phyloP scores from a whole-genome alignment of 2,329 filamentous ascomycete species.

The Talaromyces sp. region DNA sequence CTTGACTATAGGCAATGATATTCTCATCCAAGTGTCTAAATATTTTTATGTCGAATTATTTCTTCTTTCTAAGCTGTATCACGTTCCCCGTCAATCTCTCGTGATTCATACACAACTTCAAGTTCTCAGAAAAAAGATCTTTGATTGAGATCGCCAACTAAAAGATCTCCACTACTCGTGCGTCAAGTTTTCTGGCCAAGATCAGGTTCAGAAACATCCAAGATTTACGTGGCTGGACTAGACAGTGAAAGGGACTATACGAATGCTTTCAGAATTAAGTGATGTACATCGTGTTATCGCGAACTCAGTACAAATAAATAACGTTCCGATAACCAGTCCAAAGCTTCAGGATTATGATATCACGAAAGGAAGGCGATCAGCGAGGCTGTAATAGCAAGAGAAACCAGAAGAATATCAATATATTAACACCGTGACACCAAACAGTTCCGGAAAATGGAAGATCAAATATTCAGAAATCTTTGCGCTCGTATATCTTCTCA shows the following conservation, averaged over 20 bases:
- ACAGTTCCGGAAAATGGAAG: neutral
- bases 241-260: neutral
- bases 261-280: neutral
- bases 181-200: neutral
- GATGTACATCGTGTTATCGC: neutral
- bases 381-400: neutral
- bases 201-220: neutral
- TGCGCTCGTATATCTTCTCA: neutral
- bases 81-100: neutral
- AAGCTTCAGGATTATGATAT: neutral
- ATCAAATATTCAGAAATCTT: neutral
- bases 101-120: neutral
- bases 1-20: no score
- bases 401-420: neutral
- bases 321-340: neutral
- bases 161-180: conserved; percentile 10
- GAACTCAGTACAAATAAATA: neutral
- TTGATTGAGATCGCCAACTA: conserved; percentile 16
- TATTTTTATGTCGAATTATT: neutral
- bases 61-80: neutral
- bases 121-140: neutral
- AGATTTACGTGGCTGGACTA: neutral
- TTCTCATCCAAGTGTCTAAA: neutral
- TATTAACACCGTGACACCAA: conserved; percentile 8
- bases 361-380: neutral